Percentiles rank a stretch among this genome's conserved stretches.
These are phyloP conservation scores for Periglandula ipomoeae DNA, from an alignment of 2,329 filamentous ascomycete species.

Conservation along the genomic window DNA sequence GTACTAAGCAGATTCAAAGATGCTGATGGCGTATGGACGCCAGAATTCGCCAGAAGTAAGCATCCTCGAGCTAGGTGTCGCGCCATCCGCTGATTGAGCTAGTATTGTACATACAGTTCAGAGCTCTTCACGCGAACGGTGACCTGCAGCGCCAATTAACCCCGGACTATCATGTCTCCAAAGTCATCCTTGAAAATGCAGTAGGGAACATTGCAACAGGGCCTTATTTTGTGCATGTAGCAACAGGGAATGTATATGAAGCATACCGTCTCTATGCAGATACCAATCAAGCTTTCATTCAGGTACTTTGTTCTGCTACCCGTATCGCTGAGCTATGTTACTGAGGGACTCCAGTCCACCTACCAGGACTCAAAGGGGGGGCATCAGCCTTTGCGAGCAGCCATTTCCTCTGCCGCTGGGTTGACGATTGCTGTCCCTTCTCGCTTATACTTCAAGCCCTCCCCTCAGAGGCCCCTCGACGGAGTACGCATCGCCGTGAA, in stretches of 20 bases:
- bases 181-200: neutral
- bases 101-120: neutral
- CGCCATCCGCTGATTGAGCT: neutral
- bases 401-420: neutral
- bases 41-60: neutral
- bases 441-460: neutral
- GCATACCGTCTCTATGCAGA: neutral
- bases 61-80: neutral
- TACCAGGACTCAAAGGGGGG: neutral
- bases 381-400: neutral
- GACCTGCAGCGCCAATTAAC: neutral
- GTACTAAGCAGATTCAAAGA: neutral
- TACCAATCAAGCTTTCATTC: neutral
- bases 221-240: neutral
- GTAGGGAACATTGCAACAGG: neutral
- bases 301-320: neutral
- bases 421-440: neutral
- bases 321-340: neutral
- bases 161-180: neutral
- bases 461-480: neutral
- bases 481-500: slow-evolving; percentile 7
- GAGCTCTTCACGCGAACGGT: neutral
- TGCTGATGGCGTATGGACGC: neutral
- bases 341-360: neutral
- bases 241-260: neutral